Base-by-base conservation (phyloP, 2,329 filamentous ascomycete species). In the Penicillium sp. region DNA sequence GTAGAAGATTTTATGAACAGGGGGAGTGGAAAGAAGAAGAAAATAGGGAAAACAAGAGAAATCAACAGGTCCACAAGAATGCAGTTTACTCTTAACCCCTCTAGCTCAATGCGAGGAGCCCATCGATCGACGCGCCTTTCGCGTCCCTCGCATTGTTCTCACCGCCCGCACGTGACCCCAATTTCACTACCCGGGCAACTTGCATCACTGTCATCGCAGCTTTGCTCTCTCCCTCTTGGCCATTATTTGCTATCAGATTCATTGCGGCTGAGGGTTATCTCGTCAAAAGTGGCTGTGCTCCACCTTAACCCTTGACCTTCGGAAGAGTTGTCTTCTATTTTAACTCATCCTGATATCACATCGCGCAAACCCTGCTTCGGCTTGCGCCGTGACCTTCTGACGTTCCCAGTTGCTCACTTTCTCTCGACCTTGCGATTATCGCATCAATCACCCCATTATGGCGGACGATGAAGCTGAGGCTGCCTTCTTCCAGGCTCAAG, bases 401-500 rank as follows among this genome's bases (percentile, higher is more conserved):
- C 56, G 27, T 40, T 33, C 42, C 21, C 41, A 56, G 51, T 33
- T 21, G 17, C 46, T 27, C 50, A 37, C 48, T 40, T 53, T 33
- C n/a, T 15, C 37, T 12, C 50, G 35, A 49, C 25, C 17, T 45
- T 35, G 40, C 46, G 2, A 5, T 45, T 38, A 49, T 54, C 56
- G 53, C 57, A 48, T 46, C 40, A 38, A 60, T 57, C 47, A 29
- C 55, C 56, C 43, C 17, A 63, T 59, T 63, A 83, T 83, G 81
- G 79, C 80, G 55, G 81, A 80, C 67, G 78, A 81, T 71, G 81
- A 81, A 67, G 76, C 79, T 58, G 81, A 84, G 71, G 74, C 78
- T 59, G 81, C 81, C 61, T 83, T 83, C 66, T 78, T 83, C 59
- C 73, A 78, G 65, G 77, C 79, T 42, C 80, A 84, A 73, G 67